Conservation (phyloP, 495 filamentous ascomycete genomes). For the Penicillium crystallinum region DNA sequence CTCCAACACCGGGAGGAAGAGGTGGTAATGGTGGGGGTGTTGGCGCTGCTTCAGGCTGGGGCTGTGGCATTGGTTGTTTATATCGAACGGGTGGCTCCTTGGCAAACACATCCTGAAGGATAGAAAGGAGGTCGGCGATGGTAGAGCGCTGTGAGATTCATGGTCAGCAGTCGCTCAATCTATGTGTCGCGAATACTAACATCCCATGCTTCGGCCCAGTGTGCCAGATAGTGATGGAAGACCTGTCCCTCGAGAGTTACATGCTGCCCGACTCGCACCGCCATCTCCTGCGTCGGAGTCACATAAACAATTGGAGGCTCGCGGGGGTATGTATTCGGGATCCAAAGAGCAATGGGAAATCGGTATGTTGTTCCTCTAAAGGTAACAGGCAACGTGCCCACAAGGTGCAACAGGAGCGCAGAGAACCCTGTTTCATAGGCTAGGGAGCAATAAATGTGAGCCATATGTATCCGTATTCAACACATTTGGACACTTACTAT, state of each 20-base stretch:
- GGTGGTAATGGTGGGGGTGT: conserved; percentile 62
- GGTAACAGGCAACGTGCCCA: conserved; percentile 77
- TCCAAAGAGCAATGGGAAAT: conserved; percentile 89
- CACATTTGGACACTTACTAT: conserved; percentile 57
- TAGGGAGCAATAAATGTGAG: conserved; percentile 23
- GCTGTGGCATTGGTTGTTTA: conserved; percentile 47
- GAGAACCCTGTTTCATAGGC: conserved; percentile 86
- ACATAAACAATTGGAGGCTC: conserved; percentile 85
- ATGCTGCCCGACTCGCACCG: conserved; percentile 85
- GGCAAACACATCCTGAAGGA: conserved; percentile 82
- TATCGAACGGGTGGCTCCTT: conserved; percentile 90
- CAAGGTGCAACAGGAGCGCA: conserved; percentile 79
- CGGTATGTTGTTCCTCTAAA: conserved; percentile 89
- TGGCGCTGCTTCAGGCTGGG: conserved; percentile 37
- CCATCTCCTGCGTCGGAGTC: conserved; percentile 81
- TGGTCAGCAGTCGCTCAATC: conserved; percentile 4
- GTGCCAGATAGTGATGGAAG: conserved; percentile 91
- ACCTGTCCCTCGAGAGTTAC: conserved; percentile 90
- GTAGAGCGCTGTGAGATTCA: conserved; percentile 62
- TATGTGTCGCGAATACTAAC: conserved; percentile 49
- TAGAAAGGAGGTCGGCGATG: conserved; percentile 71
- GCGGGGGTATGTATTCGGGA: conserved; percentile 87
- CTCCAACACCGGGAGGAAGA: conserved; percentile 57
- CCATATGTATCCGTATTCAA: neutral
- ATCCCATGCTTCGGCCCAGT: conserved; percentile 87